phyloP scores from a whole-genome alignment of 2,329 filamentous ascomycete genomes.

The Sclerotinia sclerotiorum region DNA sequence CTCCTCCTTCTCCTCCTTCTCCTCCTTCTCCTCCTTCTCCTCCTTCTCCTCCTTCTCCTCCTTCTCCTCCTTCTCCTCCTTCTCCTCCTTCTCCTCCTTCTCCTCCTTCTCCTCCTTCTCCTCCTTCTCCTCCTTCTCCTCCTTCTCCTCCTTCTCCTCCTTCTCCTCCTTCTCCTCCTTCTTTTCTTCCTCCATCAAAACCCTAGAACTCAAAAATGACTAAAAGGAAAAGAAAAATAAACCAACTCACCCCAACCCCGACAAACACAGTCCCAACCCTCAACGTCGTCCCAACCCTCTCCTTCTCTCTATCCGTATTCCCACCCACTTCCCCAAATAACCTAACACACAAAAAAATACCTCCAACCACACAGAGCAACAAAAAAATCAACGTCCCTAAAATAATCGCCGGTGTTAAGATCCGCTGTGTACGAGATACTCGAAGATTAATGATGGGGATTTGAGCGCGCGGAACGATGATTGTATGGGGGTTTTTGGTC shows the following conservation, averaged over 20 bases:
- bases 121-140: too few species aligned
- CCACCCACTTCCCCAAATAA: not conserved
- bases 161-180: too few species aligned
- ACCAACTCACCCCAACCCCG: slow-evolving; percentile 33
- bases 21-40: too few species aligned
- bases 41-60: too few species aligned
- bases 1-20: too few species aligned
- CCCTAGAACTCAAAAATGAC: too few species aligned
- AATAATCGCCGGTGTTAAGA: slow-evolving; percentile 31
- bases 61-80: too few species aligned
- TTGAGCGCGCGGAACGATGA: not conserved
- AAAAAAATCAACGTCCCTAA: slow-evolving; percentile 27
- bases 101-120: too few species aligned
- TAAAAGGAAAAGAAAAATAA: too few species aligned
- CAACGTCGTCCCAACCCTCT: not conserved
- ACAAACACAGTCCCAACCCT: slow-evolving; percentile 18
- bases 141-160: too few species aligned
- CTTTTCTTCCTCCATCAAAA: not conserved
- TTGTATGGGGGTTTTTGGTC: not conserved
- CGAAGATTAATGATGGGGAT: slow-evolving; percentile 13
- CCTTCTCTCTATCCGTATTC: not conserved
- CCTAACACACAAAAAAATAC: slow-evolving; percentile 27
- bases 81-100: too few species aligned
- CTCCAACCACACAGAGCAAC: slow-evolving; percentile 22
- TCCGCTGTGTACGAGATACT: slow-evolving; percentile 23